These are phyloP conservation scores for Monosporascus sp. DNA, from an alignment of 2,329 filamentous ascomycete genomes.

Conservation along the genomic window DNA sequence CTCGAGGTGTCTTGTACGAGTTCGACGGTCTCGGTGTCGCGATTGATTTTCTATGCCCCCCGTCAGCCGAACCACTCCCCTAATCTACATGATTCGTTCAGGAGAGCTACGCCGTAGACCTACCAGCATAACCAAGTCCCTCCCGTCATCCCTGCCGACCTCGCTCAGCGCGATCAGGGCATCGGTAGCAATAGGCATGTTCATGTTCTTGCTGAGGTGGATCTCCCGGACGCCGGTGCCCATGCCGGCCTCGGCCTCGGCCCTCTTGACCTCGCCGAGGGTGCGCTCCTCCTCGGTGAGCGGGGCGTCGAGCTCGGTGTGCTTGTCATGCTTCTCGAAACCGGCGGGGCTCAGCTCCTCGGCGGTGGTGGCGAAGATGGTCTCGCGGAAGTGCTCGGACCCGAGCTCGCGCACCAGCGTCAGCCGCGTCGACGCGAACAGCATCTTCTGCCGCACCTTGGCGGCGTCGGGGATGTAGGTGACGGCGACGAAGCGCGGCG, in stretches of 20 bases:
- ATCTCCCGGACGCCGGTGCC: conserved; percentile 60
- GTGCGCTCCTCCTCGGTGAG: conserved; percentile 74
- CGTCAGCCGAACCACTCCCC: background rate
- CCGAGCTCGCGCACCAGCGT: conserved; percentile 74
- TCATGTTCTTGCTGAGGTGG: conserved; percentile 52
- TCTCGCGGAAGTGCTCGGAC: conserved; percentile 72
- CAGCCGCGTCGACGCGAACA: conserved; percentile 73
- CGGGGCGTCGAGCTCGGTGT: conserved; percentile 60
- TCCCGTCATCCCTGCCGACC: conserved; percentile 47
- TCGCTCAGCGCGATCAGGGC: conserved; percentile 60
- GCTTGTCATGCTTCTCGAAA: conserved; percentile 68
- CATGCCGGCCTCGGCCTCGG: conserved; percentile 68
- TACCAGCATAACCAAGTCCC: conserved; percentile 62
- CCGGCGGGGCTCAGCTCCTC: conserved; percentile 66
- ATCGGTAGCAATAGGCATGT: conserved; percentile 56
- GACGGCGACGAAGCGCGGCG: conserved; percentile 60
- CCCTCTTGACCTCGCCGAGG: conserved; percentile 67
- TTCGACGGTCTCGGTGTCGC: conserved; percentile 63
- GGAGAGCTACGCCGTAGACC: conserved; percentile 20
- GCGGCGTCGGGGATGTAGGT: conserved; percentile 77
- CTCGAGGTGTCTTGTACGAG: conserved; percentile 51
- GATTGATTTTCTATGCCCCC: conserved; percentile 61
- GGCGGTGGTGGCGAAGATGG: conserved; percentile 65
- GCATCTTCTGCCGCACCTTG: conserved; percentile 80
- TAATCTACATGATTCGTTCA: background rate